A percentile compares a stretch with the other conserved stretches of the same genome.
phyloP scores from a whole-genome alignment of 148 eudicot species.

The Rhododendron griersonianum region DNA sequence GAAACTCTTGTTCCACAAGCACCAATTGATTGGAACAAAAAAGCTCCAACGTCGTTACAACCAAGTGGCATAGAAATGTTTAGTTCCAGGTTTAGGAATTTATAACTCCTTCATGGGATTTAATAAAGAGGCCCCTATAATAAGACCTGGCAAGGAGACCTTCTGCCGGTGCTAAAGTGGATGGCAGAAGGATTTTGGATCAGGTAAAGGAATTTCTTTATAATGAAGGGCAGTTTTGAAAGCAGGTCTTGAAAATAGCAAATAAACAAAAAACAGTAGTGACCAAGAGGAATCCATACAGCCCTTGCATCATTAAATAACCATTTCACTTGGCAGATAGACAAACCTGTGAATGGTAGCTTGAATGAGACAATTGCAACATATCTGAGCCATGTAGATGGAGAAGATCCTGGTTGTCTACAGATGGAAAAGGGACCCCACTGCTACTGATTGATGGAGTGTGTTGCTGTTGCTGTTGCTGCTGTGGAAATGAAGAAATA shows the following conservation, averaged over 20 bases:
- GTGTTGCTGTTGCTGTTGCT: conserved; percentile 67
- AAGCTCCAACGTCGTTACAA: background rate
- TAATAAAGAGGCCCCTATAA: background rate
- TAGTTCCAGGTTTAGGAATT: background rate
- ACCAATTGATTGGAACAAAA: background rate
- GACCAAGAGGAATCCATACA: conserved; percentile 15
- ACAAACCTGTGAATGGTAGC: conserved; percentile 50
- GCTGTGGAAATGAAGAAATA: no score
- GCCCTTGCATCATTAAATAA: background rate
- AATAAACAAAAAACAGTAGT: conserved; percentile 37
- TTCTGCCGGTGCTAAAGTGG: background rate
- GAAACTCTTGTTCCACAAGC: background rate
- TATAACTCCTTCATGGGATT: background rate
- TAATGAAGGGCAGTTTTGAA: background rate
- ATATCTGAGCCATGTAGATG: conserved; percentile 54
- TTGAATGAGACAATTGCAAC: conserved; percentile 48
- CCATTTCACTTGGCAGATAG: background rate
- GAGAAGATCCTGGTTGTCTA: conserved; percentile 45
- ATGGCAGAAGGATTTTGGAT: background rate
- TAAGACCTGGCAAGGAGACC: background rate
- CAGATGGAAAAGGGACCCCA: conserved; percentile 39
- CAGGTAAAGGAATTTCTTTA: background rate
- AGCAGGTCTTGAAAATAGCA: background rate
- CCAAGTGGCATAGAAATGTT: background rate
- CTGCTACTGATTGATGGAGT: conserved; percentile 56